Conservation (phyloP, 1,284 basidiomycete genomes). For the Chondrostereum purpureum region DNA sequence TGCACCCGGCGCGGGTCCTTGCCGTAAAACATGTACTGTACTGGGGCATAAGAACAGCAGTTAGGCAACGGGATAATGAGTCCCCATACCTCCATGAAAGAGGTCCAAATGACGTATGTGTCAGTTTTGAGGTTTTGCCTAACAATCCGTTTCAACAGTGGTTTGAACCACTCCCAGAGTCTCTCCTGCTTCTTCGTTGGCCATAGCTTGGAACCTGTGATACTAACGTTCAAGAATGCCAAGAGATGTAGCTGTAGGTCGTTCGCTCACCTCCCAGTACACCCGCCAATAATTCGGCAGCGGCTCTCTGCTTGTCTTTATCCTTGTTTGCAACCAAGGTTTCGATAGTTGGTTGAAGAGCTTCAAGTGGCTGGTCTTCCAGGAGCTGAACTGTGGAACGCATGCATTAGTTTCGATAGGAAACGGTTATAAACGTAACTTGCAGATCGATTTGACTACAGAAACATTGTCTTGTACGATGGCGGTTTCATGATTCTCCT, state of each 20-base stretch:
- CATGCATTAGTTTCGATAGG: no score
- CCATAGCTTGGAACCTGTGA: constrained; percentile 84
- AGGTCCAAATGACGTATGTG: constrained; percentile 60
- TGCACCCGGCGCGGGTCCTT: constrained; percentile 83
- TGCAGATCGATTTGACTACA: constrained; percentile 70
- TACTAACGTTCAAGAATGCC: constrained; percentile 2
- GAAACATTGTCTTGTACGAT: constrained; percentile 64
- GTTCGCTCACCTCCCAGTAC: constrained; percentile 53
- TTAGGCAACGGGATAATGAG: neutral
- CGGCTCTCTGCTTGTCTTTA: constrained; percentile 82
- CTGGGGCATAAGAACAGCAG: constrained; percentile 9
- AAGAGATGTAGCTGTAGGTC: neutral
- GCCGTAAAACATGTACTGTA: constrained; percentile 66
- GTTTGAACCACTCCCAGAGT: constrained; percentile 81
- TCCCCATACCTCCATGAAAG: constrained; percentile 63
- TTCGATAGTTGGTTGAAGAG: constrained; percentile 48
- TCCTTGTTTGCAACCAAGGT: constrained; percentile 51
- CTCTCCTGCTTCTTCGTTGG: constrained; percentile 58
- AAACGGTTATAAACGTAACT: constrained; percentile 23
- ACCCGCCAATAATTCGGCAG: constrained; percentile 82
- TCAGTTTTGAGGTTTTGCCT: constrained; percentile 59
- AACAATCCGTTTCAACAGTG: constrained; percentile 65
- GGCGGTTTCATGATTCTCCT: constrained; percentile 57
- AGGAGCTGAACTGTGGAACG: constrained; percentile 70
- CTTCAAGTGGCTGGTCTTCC: constrained; percentile 57